phyloP scores from a whole-genome alignment of 306 rosid genomes.

The Fragaria iinumae region DNA sequence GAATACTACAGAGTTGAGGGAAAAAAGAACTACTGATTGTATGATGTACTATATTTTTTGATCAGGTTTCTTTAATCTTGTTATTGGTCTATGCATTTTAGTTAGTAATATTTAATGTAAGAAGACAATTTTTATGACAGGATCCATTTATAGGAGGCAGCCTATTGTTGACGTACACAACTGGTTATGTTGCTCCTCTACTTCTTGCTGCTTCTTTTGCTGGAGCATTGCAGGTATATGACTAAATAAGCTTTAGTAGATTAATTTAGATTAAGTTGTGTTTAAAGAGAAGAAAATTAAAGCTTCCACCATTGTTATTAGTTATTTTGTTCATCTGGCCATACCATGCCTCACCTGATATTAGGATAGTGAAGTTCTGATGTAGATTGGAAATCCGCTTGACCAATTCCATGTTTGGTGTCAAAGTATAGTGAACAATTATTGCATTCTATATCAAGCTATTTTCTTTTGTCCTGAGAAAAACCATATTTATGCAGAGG shows the following conservation, averaged over 20 bases:
- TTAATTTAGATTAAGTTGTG: background rate
- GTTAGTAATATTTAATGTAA: background rate
- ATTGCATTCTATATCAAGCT: background rate
- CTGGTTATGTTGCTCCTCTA: conserved; percentile 83
- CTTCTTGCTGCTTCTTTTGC: conserved; percentile 95
- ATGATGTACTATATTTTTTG: background rate
- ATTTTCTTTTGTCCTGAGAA: conserved; percentile 1
- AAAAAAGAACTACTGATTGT: background rate
- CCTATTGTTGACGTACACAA: conserved; percentile 87
- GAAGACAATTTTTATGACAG: conserved; percentile 38
- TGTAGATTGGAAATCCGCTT: background rate
- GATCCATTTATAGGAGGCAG: conserved; percentile 87
- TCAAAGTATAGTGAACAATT: background rate
- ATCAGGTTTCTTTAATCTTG: background rate
- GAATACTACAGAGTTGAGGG: background rate
- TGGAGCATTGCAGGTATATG: conserved; percentile 81
- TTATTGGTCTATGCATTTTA: background rate
- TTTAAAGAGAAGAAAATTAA: background rate
- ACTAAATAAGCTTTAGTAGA: background rate
- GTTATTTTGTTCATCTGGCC: background rate
- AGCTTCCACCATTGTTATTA: background rate
- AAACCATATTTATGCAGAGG: conserved; percentile 43
- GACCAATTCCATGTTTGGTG: background rate
- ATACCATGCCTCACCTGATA: background rate
- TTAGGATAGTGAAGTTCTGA: background rate